Evolutionary conservation across 805 yeast genomes (phyloP), one percentile per base, ranked within the genome.

Genomic region (Barnettozyma vustinii): DNA sequence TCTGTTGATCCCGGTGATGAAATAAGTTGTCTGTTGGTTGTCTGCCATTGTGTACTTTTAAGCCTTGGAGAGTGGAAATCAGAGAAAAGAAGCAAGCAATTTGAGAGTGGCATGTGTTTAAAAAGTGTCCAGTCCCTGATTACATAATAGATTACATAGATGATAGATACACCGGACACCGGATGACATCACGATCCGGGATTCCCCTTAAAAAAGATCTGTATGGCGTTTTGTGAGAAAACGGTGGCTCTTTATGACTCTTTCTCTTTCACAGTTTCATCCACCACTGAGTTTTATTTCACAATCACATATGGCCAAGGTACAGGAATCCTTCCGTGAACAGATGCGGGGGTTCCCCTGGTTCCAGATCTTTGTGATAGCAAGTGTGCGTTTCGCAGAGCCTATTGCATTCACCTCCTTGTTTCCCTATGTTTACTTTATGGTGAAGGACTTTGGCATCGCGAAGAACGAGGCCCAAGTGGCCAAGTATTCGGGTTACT

Each of bases 401-500:
- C 86, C 87, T 1, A 71, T 81, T 19, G 78, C 84, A 2, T 81
- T 80, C 66, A 78, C 85, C 4, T 79, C 84, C 5, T 61, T 80
- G 32, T 80, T 81, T 58, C 87, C 87, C 3, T 81, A 81, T 56
- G 73, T 80, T 37, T 81, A 76, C 60, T 81, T 77, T 64, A 77
- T 81, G 84, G 80, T 81, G 18, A 62, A 77, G 51, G 83, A 78
- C 52, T 80, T 80, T 58, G 72, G 73, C 4, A 63, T 79, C 13
- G 77, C 77, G 7, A 69, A 75, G 36, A 66, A 69, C 21, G 77
- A 77, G 43, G 72, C 76, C n/a, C 75, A 76, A 44, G 77, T 82
- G 35, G 71, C 84, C 2, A 75, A 71, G 48, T 82, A 79, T 60
- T 77, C 84, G 9, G 87, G 87, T 7, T 80, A 80, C 57, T 64